A percentile compares a stretch with the other conserved stretches of the same genome.
These are phyloP conservation scores for Endocladia muricata DNA, from an alignment of 31 red algal genomes.

Conservation along the genomic window DNA sequence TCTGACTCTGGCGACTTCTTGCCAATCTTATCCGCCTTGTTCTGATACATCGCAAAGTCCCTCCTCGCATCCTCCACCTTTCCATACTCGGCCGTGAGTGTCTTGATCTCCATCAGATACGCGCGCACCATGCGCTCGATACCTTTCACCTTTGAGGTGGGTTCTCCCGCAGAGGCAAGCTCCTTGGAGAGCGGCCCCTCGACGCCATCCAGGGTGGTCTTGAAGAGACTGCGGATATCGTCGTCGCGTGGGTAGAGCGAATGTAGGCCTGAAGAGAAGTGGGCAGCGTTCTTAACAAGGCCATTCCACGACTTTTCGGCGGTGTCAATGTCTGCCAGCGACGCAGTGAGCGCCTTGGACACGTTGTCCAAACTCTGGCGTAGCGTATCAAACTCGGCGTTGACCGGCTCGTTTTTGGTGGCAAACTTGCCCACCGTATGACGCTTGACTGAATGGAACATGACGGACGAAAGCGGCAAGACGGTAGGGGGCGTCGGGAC, in stretches of 20 bases:
- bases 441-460: slow-evolving; percentile 50
- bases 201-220: slow-evolving; percentile 41
- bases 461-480: background rate
- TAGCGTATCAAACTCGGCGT: slow-evolving; percentile 63
- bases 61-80: slow-evolving; percentile 36
- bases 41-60: slow-evolving; percentile 71
- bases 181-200: slow-evolving; percentile 29
- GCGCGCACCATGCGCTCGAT: slow-evolving; percentile 63
- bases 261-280: slow-evolving; percentile 54
- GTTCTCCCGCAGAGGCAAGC: slow-evolving; percentile 13
- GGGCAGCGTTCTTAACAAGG: slow-evolving; percentile 27
- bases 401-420: slow-evolving; percentile 50
- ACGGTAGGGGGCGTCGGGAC: background rate
- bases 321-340: slow-evolving; percentile 43
- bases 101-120: slow-evolving; percentile 64
- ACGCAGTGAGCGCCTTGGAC: slow-evolving; percentile 32
- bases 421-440: slow-evolving; percentile 30
- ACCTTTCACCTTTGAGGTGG: slow-evolving; percentile 24
- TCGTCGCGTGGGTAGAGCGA: slow-evolving; percentile 49
- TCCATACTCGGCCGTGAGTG: slow-evolving; percentile 34
- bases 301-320: slow-evolving; percentile 53
- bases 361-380: slow-evolving; percentile 57
- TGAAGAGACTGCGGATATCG: slow-evolving; percentile 52
- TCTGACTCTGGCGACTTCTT: slow-evolving; percentile 27
- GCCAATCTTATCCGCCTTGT: slow-evolving; percentile 66